Evolutionary conservation across 1,139 yeast species (phyloP), one percentile per base, ranked within the genome.

Genomic region (Williopsis jadinii): DNA sequence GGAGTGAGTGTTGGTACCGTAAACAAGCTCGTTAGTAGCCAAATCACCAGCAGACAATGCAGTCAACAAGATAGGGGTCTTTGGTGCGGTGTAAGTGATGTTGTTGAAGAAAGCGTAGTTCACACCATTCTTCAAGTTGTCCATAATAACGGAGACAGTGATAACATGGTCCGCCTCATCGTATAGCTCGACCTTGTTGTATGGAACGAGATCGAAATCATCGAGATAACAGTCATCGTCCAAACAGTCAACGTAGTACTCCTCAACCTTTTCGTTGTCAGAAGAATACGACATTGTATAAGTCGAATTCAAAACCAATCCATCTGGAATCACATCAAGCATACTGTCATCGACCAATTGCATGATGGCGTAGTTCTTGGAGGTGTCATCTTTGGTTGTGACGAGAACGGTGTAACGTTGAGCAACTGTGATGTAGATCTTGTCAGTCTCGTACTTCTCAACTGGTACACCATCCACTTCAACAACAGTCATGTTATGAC

Each of bases 41-140:
- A 64, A 50, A 8, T 77, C 75, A 39, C 84, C 87, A 40, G 94
- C 77, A 34, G 84, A 69, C 53, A 86, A 59, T n/a, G 77, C 95
- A 3, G 95, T 76, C 61, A 74, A 72, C 48, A 90, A 66, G 3
- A 90, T 70, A 34, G 97, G 97, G 12, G 88, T 92, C 62, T 79
- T 81, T 43, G 97, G 95, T 32, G 75, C 61, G 24, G 76, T 70
- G 64, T 76, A 90, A n/a, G 95, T 72, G 51, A 81, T 70, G 60
- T 84, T 80, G 70, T 88, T 86, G 78, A 90, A 86, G 64, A 88
- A 80, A 9, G 97, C 96, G 59, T 88, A 90, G 64, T 84, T 86
- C 45, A 84, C 70, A 62, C 97, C 97, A 60, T 86, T 71, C 36
- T 71, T 75, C 60, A 90, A 70, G 64, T 84, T 84, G 60, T 80